phyloP scores from a whole-genome alignment of 768 basidiomycete genomes.

The Hortiboletus flavorubellus region DNA sequence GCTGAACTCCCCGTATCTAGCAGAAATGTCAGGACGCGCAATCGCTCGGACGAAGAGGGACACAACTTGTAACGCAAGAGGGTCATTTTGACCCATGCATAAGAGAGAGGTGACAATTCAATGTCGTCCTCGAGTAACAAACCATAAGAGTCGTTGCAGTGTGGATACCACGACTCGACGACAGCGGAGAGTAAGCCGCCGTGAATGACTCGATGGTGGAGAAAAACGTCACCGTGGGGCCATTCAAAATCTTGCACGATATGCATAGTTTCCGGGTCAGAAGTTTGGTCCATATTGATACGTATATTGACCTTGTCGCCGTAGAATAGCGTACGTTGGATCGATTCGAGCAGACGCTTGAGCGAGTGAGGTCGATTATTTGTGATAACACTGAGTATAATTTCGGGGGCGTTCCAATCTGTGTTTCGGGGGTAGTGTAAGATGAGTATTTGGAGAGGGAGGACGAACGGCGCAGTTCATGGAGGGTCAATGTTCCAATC shows the following conservation, averaged over 20 bases:
- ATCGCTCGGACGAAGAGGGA: background rate
- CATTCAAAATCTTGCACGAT: constrained; percentile 53
- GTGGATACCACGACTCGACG: constrained; percentile 88
- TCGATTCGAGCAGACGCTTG: constrained; percentile 59
- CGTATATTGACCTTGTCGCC: constrained; percentile 64
- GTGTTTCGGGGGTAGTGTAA: constrained; percentile 6
- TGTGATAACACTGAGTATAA: constrained; percentile 76
- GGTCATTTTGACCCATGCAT: constrained; percentile 82
- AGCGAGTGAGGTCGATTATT: constrained; percentile 74
- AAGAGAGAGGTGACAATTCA: constrained; percentile 80
- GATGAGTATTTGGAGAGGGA: constrained; percentile 10
- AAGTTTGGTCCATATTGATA: constrained; percentile 74
- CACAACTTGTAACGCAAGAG: constrained; percentile 72
- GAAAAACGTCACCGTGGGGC: constrained; percentile 54
- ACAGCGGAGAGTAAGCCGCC: constrained; percentile 80
- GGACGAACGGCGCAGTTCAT: constrained; percentile 38
- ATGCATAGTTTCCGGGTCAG: constrained; percentile 57
- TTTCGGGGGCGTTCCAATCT: constrained; percentile 74
- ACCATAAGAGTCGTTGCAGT: constrained; percentile 68
- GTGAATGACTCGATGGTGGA: constrained; percentile 73
- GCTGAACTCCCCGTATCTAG: constrained; percentile 51
- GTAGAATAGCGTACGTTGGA: constrained; percentile 56
- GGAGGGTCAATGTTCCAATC: constrained; percentile 56
- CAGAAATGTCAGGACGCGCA: background rate
- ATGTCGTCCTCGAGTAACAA: constrained; percentile 84